Conservation (phyloP, 2,329 filamentous ascomycete genomes). For the Capronia americana region DNA sequence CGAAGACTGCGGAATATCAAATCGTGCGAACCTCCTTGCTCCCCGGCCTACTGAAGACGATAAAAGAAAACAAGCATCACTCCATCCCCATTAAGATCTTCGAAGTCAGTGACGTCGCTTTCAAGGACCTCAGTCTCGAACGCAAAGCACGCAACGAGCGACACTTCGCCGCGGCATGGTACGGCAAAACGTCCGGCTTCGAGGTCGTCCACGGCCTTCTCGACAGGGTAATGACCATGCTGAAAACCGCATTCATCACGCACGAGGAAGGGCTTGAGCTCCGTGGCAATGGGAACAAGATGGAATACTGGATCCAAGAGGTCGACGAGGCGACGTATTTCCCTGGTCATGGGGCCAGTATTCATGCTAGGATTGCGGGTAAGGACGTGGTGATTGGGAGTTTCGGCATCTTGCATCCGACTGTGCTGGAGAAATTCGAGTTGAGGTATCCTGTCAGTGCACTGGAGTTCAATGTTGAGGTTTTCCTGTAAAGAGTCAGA, state of each 20-base stretch:
- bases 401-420: constrained; percentile 93
- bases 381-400: constrained; percentile 80
- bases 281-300: constrained; percentile 57
- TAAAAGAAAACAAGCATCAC: constrained; percentile 91
- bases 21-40: constrained; percentile 86
- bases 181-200: constrained; percentile 92
- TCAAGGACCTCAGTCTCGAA: constrained; percentile 83
- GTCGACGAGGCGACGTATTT: constrained; percentile 92
- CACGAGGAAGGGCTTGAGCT: constrained; percentile 73
- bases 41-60: constrained; percentile 88
- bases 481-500: constrained; percentile 71
- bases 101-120: constrained; percentile 87
- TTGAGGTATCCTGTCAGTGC: constrained; percentile 92
- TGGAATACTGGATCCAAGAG: constrained; percentile 93
- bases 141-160: constrained; percentile 89
- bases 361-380: constrained; percentile 76
- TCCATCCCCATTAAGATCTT: constrained; percentile 89
- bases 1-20: constrained; percentile 92
- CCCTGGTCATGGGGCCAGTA: constrained; percentile 82
- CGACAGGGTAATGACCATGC: constrained; percentile 90
- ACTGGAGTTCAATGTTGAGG: constrained; percentile 91
- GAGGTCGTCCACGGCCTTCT: constrained; percentile 94
- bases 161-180: constrained; percentile 95
- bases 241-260: constrained; percentile 80
- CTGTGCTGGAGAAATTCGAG: constrained; percentile 91